A percentile compares a stretch with the other conserved stretches of the same genome.
phyloP scores from a whole-genome alignment of 441 rosid genomes.

The Eutrema salsugineum region DNA sequence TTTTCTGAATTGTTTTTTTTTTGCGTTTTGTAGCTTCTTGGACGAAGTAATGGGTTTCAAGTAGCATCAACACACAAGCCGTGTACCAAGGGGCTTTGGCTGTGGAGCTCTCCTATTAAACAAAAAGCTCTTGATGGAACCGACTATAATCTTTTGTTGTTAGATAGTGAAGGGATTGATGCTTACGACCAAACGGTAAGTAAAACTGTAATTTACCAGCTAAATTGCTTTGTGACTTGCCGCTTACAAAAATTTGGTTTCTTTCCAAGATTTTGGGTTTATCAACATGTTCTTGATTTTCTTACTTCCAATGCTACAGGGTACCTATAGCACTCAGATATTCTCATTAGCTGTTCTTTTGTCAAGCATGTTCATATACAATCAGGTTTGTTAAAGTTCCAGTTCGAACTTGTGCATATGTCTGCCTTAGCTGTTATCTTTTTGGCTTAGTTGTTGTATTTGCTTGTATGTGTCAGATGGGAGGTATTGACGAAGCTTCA shows the following conservation, averaged over 20 bases:
- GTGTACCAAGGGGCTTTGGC: slow-evolving; percentile 98
- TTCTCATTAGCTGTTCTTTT: slow-evolving; percentile 94
- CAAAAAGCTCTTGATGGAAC: slow-evolving; percentile 93
- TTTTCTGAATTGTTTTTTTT: background rate
- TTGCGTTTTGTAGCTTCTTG: slow-evolving; percentile 74
- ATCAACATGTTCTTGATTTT: background rate
- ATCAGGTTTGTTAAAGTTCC: slow-evolving; percentile 59
- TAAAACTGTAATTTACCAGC: background rate
- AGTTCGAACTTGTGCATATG: background rate
- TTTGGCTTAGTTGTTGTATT: slow-evolving; percentile 15
- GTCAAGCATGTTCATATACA: slow-evolving; percentile 96
- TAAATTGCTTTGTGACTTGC: background rate
- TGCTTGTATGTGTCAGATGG: slow-evolving; percentile 56
- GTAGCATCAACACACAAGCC: slow-evolving; percentile 97
- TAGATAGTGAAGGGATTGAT: slow-evolving; percentile 97
- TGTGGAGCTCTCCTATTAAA: slow-evolving; percentile 97
- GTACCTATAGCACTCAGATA: slow-evolving; percentile 98
- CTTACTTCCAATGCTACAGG: slow-evolving; percentile 42
- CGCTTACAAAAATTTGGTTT: background rate
- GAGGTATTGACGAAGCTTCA: slow-evolving; percentile 98
- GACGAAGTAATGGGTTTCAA: slow-evolving; percentile 96
- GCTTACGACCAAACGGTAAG: slow-evolving; percentile 96
- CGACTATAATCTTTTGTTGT: slow-evolving; percentile 78
- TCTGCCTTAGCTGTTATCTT: background rate
- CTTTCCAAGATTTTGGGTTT: background rate